These are phyloP conservation scores for Grosmannia huntii DNA, from an alignment of 2,329 filamentous ascomycete species.

Conservation along the genomic window DNA sequence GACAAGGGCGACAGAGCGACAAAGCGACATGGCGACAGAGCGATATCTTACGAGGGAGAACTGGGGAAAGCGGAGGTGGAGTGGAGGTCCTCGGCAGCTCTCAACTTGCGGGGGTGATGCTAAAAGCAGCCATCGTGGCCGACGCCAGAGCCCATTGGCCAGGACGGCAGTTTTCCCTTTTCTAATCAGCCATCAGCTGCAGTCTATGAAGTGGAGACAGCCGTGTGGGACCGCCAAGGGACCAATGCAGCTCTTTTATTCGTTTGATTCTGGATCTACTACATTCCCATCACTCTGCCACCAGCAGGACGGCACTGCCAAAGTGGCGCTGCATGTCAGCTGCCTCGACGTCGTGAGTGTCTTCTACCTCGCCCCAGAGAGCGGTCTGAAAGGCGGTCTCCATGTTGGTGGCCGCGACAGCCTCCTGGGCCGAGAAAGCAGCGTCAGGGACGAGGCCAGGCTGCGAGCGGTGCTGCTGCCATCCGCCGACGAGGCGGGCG, in stretches of 20 bases:
- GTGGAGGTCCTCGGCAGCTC: neutral
- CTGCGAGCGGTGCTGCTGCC: slow-evolving; percentile 41
- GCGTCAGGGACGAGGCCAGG: slow-evolving; percentile 10
- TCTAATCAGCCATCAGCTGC: too few relatives aligned
- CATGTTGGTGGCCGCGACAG: slow-evolving; percentile 60
- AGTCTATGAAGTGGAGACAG: neutral
- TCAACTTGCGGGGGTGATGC: neutral
- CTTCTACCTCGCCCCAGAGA: slow-evolving; percentile 94
- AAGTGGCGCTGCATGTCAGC: slow-evolving; percentile 82
- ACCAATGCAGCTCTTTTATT: neutral
- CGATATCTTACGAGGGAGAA: neutral
- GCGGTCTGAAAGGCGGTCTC: slow-evolving; percentile 85
- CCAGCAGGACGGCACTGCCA: slow-evolving; percentile 69
- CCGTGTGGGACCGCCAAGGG: neutral
- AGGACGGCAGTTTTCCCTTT: too few relatives aligned
- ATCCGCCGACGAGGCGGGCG: slow-evolving; percentile 67
- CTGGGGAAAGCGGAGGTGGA: neutral
- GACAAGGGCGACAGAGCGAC: neutral
- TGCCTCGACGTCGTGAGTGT: slow-evolving; percentile 92
- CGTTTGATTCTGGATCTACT: too few relatives aligned
- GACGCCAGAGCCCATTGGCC: neutral
- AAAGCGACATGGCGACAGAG: neutral
- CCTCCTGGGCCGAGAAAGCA: slow-evolving; percentile 70
- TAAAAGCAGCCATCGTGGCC: too few relatives aligned
- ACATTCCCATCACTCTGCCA: neutral